Conservation (phyloP, 257 asterid genomes). For the Fraxinus anomala region DNA sequence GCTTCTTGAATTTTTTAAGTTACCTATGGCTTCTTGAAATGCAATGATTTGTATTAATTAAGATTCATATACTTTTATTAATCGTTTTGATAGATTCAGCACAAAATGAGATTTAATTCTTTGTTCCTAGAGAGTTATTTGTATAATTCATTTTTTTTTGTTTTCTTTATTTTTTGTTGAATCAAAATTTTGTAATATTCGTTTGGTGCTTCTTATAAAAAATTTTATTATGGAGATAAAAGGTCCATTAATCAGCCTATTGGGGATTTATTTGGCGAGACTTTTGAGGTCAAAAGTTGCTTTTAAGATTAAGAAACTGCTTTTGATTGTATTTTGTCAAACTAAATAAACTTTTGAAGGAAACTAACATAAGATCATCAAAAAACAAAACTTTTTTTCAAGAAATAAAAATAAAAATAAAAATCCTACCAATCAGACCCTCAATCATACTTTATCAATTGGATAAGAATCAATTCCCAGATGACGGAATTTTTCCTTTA, state of each 20-base stretch:
- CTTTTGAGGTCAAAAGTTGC: no score
- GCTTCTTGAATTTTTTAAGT: conserved; percentile 6
- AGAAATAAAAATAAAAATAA: no score
- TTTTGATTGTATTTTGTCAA: no score
- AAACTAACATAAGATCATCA: no score
- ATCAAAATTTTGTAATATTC: neutral
- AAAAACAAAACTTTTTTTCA: no score
- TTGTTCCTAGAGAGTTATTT: neutral
- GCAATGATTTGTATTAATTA: neutral
- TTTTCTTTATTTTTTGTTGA: neutral
- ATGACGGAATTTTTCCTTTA: neutral
- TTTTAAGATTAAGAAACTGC: no score
- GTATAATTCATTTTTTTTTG: neutral
- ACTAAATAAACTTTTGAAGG: no score
- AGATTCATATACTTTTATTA: no score
- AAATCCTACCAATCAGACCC: no score
- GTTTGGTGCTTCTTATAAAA: neutral
- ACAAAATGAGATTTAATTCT: neutral
- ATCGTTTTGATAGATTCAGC: neutral
- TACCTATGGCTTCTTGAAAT: neutral
- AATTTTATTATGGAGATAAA: neutral
- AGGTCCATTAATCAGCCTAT: neutral
- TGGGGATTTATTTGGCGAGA: no score
- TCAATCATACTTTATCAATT: neutral
- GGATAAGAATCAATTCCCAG: neutral